Conservation (phyloP, 1,139 yeast species). For the Petasospora rhodanensis region DNA sequence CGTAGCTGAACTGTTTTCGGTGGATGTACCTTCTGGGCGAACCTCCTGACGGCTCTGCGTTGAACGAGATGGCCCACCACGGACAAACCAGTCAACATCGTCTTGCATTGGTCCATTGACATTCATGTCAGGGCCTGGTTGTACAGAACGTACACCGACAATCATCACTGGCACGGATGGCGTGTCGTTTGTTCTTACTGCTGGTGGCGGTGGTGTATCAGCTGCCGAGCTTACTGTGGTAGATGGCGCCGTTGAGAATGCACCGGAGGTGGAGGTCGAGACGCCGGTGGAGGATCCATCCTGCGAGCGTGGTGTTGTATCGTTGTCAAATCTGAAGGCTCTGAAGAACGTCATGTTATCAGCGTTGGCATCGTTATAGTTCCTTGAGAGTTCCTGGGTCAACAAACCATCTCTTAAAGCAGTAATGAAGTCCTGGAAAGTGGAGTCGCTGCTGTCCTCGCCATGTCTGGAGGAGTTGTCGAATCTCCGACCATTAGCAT, state of each 20-base stretch:
- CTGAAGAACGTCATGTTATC: slow-evolving; percentile 42
- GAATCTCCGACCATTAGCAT: slow-evolving; percentile 26
- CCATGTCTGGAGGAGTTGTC: slow-evolving; percentile 21
- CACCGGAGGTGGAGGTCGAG: too few relatives aligned
- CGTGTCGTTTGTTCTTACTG: too few relatives aligned
- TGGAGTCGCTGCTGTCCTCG: slow-evolving; percentile 22
- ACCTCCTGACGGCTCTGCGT: not conserved
- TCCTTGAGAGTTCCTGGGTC: slow-evolving; percentile 31
- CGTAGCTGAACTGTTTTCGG: too few relatives aligned
- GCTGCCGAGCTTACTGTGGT: too few relatives aligned
- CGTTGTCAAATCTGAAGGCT: slow-evolving; percentile 45
- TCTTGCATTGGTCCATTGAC: slow-evolving; percentile 6
- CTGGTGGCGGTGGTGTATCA: too few relatives aligned
- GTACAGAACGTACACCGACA: slow-evolving; percentile 50
- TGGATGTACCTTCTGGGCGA: too few relatives aligned
- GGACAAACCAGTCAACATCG: slow-evolving; percentile 14
- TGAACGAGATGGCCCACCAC: slow-evolving; percentile 6
- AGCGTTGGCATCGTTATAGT: slow-evolving; percentile 5
- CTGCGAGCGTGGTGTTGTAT: too few relatives aligned
- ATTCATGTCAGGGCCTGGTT: slow-evolving; percentile 10
- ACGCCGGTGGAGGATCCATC: too few relatives aligned
- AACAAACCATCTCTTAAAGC: slow-evolving; percentile 38
- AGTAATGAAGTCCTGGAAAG: slow-evolving; percentile 36
- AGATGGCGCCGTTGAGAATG: slow-evolving; percentile 4
- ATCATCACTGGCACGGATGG: slow-evolving; percentile 53